Evolutionary conservation across 139 green algal genomes (phyloP).

Genomic region (Axilococcus clingmanii): DNA sequence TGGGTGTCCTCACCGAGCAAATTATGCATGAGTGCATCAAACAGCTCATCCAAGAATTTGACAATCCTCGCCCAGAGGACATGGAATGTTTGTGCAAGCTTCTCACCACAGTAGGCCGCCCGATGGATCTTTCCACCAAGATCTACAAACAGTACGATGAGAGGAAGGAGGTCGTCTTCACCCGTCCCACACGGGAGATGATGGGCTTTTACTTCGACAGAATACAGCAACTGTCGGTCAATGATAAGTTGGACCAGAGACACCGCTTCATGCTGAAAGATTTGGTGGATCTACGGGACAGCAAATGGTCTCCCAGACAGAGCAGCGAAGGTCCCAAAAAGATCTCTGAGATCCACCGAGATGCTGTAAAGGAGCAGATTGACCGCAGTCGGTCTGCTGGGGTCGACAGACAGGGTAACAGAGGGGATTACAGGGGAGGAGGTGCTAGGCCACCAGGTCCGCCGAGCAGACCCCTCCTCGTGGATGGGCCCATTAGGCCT

Average conservation of each 20-base stretch:
- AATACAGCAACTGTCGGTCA: constrained; percentile 46
- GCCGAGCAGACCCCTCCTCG: constrained; percentile 8
- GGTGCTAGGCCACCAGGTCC: not conserved
- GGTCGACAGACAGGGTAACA: constrained; percentile 18
- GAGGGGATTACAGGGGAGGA: not conserved
- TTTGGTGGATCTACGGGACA: constrained; percentile 37
- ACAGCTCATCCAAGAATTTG: constrained; percentile 47
- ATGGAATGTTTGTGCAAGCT: constrained; percentile 96
- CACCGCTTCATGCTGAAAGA: constrained; percentile 79
- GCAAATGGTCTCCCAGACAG: constrained; percentile 55
- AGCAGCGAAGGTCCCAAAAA: constrained; percentile 86
- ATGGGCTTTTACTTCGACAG: constrained; percentile 82
- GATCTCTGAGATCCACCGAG: constrained; percentile 63
- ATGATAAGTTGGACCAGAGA: constrained; percentile 55
- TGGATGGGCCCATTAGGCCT: constrained; percentile 32
- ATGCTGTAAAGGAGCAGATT: constrained; percentile 29
- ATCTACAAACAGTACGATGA: constrained; percentile 9
- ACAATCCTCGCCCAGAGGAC: constrained; percentile 68
- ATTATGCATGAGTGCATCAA: constrained; percentile 92
- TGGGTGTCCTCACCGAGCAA: constrained; percentile 88
- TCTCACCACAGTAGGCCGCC: constrained; percentile 68
- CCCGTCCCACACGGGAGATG: constrained; percentile 17
- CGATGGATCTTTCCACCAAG: constrained; percentile 42
- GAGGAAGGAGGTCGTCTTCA: constrained; percentile 4
- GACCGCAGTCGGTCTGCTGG: constrained; percentile 10